Percentiles rank a stretch among this genome's conserved stretches.
These are phyloP conservation scores for Coemansia furcata DNA, from an alignment of 192 early-diverging fungal species.

Conservation along the genomic window DNA sequence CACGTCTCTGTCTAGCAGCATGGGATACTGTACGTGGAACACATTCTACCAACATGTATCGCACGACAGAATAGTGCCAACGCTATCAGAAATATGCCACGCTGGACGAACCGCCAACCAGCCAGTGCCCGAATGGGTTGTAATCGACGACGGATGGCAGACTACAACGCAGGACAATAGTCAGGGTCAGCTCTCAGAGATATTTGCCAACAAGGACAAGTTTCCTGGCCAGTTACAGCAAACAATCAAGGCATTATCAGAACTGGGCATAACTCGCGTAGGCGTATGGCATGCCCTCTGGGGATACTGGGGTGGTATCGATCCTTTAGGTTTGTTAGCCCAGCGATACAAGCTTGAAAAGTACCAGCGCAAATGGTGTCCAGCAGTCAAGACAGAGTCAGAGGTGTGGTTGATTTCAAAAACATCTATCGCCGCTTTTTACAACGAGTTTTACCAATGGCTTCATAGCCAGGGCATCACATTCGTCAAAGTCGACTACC, in stretches of 20 bases:
- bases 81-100: constrained; percentile 9
- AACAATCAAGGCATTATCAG: constrained; percentile 13
- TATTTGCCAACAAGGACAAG: constrained; percentile 33
- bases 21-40: constrained; percentile 49
- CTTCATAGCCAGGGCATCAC: constrained; percentile 45
- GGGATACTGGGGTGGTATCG: constrained; percentile 61
- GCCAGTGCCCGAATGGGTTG: constrained; percentile 31
- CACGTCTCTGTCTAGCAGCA: background rate
- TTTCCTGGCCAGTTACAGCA: constrained; percentile 52
- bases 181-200: constrained; percentile 26
- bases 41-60: constrained; percentile 38
- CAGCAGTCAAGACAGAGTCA: constrained; percentile 7
- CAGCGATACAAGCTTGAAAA: constrained; percentile 20
- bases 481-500: constrained; percentile 60
- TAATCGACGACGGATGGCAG: constrained; percentile 62
- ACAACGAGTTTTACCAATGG: constrained; percentile 55
- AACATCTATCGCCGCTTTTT: constrained; percentile 34
- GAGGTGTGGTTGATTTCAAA: constrained; percentile 27
- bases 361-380: constrained; percentile 15
- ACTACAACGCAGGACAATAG: constrained; percentile 10
- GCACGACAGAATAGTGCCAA: constrained; percentile 9
- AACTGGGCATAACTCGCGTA: constrained; percentile 36
- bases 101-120: background rate
- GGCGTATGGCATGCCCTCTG: constrained; percentile 61
- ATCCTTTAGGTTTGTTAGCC: constrained; percentile 26